Percentiles rank a stretch among this genome's conserved stretches.
Evolutionary conservation across 495 filamentous ascomycete genomes (phyloP).

Genomic region (Lasiosphaeria ovina): DNA sequence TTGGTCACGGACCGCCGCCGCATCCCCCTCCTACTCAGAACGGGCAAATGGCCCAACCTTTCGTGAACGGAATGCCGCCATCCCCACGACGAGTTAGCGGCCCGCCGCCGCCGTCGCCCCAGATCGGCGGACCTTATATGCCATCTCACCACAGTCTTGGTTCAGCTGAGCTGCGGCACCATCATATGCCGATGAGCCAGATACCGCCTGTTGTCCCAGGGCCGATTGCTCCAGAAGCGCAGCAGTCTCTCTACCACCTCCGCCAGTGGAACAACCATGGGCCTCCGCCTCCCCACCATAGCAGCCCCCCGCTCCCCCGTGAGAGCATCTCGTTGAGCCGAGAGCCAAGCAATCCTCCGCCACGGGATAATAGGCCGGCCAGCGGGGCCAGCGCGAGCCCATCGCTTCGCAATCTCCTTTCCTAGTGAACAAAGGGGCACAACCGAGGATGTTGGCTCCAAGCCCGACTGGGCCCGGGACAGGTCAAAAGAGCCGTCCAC

Average conservation of each 20-base stretch:
- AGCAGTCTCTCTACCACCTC: conserved; percentile 34
- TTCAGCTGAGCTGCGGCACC: conserved; percentile 35
- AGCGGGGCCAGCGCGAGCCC: conserved; percentile 73
- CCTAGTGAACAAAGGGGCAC: conserved; percentile 33
- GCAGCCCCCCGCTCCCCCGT: conserved; percentile 38
- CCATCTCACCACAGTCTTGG: conserved; percentile 25
- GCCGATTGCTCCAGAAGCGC: conserved; percentile 29
- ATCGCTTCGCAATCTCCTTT: conserved; percentile 71
- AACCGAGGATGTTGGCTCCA: background rate
- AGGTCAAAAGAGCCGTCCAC: no score
- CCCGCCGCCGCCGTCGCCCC: conserved; percentile 24
- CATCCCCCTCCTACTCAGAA: conserved; percentile 33
- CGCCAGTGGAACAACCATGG: conserved; percentile 25
- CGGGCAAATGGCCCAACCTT: conserved; percentile 40
- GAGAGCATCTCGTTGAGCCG: conserved; percentile 20
- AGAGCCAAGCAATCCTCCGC: conserved; percentile 29
- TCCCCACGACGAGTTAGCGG: conserved; percentile 38
- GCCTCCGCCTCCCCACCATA: conserved; percentile 20
- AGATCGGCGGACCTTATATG: conserved; percentile 24
- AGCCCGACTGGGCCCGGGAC: no score
- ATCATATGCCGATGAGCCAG: conserved; percentile 32
- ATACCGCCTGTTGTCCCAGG: conserved; percentile 19
- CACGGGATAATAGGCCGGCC: conserved; percentile 42
- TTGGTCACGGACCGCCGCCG: conserved; percentile 22
- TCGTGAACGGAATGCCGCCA: conserved; percentile 39